A percentile compares a stretch with the other conserved stretches of the same genome.
These are phyloP conservation scores for Beauveria medogensis DNA, from an alignment of 2,329 filamentous ascomycete species.

Conservation along the genomic window DNA sequence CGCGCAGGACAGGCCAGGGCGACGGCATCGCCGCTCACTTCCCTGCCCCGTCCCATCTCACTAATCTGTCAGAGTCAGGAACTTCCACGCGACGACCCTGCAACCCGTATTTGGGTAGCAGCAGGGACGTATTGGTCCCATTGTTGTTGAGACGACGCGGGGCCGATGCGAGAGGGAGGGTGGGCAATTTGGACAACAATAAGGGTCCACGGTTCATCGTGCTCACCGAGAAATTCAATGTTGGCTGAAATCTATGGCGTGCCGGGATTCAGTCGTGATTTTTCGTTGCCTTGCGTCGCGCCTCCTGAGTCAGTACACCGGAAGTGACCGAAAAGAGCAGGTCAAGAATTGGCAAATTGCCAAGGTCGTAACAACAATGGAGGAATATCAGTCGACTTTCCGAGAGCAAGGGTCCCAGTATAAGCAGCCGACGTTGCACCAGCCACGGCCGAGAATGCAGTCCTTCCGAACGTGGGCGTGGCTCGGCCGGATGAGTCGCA, in stretches of 20 bases:
- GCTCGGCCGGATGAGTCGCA: not conserved
- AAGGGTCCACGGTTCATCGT: not conserved
- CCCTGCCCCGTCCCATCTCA: not conserved
- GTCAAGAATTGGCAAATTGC: not conserved
- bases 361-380: not conserved
- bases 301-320: not conserved
- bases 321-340: not conserved
- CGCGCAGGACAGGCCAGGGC: too few relatives aligned
- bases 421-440: not conserved
- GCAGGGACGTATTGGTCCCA: not conserved
- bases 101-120: not conserved
- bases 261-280: too few relatives aligned
- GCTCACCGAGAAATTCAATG: constrained; percentile 4
- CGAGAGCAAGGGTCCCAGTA: not conserved
- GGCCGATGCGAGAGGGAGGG: not conserved
- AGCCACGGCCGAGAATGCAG: not conserved
- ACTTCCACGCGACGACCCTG: not conserved
- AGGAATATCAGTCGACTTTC: not conserved
- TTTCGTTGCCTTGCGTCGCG: too few relatives aligned
- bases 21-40: not conserved
- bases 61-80: not conserved
- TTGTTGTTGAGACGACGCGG: not conserved
- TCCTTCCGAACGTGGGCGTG: not conserved
- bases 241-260: not conserved
- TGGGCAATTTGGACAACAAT: not conserved